Conservation (phyloP, 805 yeast species). For the Tetrapisispora phaffii region DNA sequence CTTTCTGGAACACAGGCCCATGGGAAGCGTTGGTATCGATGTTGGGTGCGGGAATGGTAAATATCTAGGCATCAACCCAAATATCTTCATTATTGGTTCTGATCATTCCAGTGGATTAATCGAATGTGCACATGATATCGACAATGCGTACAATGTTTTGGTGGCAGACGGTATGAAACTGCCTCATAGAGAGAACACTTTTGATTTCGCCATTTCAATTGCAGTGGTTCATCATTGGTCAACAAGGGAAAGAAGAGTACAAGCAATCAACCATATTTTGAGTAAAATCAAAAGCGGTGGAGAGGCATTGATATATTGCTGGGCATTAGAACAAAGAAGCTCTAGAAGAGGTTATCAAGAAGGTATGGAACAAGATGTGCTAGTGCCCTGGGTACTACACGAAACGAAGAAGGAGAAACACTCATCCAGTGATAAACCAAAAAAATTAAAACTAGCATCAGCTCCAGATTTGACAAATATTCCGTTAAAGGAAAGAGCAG, state of each 20-base stretch:
- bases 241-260: conserved; percentile 67
- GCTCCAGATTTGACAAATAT: conserved; percentile 22
- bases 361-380: conserved; percentile 85
- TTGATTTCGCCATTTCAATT: conserved; percentile 85
- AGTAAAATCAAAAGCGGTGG: conserved; percentile 51
- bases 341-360: conserved; percentile 86
- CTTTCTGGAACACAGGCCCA: conserved; percentile 42
- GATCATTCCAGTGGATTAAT: conserved; percentile 66
- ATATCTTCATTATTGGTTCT: conserved; percentile 61
- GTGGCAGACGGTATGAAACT: conserved; percentile 72
- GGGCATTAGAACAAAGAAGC: conserved; percentile 90
- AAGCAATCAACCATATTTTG: conserved; percentile 64
- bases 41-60: conserved; percentile 98
- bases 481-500: conserved; percentile 23
- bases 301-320: conserved; percentile 72
- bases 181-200: conserved; percentile 40
- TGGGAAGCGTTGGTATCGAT: conserved; percentile 71
- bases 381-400: conserved; percentile 91
- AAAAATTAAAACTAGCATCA: conserved; percentile 4
- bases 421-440: conserved; percentile 4
- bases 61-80: conserved; percentile 61
- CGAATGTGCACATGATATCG: conserved; percentile 45
- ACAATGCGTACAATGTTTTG: conserved; percentile 40
- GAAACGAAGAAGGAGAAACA: conserved; percentile 27
- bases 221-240: conserved; percentile 95